Evolutionary conservation across 2,329 filamentous ascomycete species (phyloP), one percentile per base, ranked within the genome.

Genomic region (Lizonia empirigonia): DNA sequence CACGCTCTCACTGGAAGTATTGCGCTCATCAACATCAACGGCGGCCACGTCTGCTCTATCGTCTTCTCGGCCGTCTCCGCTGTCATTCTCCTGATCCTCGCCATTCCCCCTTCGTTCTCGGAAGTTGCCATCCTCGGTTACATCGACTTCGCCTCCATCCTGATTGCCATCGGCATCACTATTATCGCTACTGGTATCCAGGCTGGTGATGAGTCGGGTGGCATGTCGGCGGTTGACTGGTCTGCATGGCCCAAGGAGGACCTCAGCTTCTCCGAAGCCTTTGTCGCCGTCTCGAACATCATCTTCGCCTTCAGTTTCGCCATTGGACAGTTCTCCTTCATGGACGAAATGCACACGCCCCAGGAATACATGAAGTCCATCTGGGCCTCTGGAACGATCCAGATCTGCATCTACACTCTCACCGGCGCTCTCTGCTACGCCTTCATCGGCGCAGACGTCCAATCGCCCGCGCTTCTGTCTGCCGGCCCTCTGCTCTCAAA

Each of bases 261-360:
- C 30, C 40, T 56, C 7, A 42, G 12, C 23, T 56, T 56, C 33
- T 56, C 53, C 13, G 53, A 56, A 35, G 53, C 49, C 26, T 56
- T 56, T 22, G 53, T 56, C 12, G 53, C 53, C 18, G 53, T 56
- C 12, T 49, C 44, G 30, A 56, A 56, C 44, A 46, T 56, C 44
- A 56, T 56, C 53, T 56, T 56, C 36, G 53, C 53, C 6, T 56
- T 56, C 44, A 53, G 49, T 16, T 56, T 56, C 27, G 53, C 53
- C 44, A 56, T 56, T 6, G 53, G 53, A 7, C 53, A 56, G 20
- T 56, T 56, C 36, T 40, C 34, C 36, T 56, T 56, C 32, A 56
- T 56, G 53, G 53, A 56, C 49, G 53, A 56, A 22, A 56, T 56
- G 53, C 53, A 56, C 49, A 42, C 53, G 0, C 53, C 53, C 9